Conservation (phyloP, 2,329 filamentous ascomycete species). For the Chaetothyriales sp. region DNA sequence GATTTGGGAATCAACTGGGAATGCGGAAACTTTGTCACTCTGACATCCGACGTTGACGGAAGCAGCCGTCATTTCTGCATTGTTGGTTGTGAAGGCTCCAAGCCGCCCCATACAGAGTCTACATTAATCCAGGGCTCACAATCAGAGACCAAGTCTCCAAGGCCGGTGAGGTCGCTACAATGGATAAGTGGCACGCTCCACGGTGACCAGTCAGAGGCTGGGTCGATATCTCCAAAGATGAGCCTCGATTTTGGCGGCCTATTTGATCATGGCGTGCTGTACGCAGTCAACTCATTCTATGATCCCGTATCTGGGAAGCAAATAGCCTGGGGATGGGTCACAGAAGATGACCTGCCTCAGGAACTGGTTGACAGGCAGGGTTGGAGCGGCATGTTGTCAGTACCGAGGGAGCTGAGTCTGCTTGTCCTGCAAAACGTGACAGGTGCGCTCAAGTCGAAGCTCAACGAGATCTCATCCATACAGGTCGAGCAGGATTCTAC, state of each 20-base stretch:
- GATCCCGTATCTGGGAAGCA: slow-evolving; percentile 28
- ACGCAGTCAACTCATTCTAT: slow-evolving; percentile 36
- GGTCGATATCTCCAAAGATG: slow-evolving; percentile 15
- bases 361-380: slow-evolving; percentile 29
- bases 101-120: slow-evolving; percentile 8
- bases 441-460: slow-evolving; percentile 22
- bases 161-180: slow-evolving; percentile 21
- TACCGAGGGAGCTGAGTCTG: slow-evolving; percentile 33
- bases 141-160: slow-evolving; percentile 1
- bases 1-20: slow-evolving; percentile 40
- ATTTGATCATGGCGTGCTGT: slow-evolving; percentile 35
- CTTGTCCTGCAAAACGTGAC: slow-evolving; percentile 25
- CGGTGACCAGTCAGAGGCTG: not conserved
- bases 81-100: slow-evolving; percentile 31
- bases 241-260: slow-evolving; percentile 29
- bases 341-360: slow-evolving; percentile 36
- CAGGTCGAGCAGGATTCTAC: slow-evolving; percentile 18
- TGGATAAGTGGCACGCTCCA: slow-evolving; percentile 30
- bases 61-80: slow-evolving; percentile 28
- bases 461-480: slow-evolving; percentile 31
- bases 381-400: slow-evolving; percentile 36
- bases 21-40: slow-evolving; percentile 32
- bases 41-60: slow-evolving; percentile 21
- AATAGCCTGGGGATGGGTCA: slow-evolving; percentile 37
- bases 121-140: slow-evolving; percentile 7